A percentile compares a stretch with the other conserved stretches of the same genome.
phyloP scores from a whole-genome alignment of 148 eudicot species.

The Chenopodium suecicum region DNA sequence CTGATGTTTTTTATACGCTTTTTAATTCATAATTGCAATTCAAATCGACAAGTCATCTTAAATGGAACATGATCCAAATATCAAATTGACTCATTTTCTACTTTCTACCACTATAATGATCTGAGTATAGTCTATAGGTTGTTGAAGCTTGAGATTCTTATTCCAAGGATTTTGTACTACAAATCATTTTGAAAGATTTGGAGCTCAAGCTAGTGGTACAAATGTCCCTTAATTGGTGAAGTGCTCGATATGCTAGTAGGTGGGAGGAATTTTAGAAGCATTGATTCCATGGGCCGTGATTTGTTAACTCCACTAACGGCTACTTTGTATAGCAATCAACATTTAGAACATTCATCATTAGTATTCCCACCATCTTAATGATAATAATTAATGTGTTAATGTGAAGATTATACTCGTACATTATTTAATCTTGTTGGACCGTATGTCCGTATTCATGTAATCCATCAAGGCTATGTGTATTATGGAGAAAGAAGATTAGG shows the following conservation, averaged over 20 bases:
- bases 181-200: not conserved
- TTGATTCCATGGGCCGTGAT: not conserved
- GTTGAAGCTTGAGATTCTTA: not conserved
- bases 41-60: not conserved
- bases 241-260: conserved; percentile 20
- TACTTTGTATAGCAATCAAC: not conserved
- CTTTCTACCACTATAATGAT: not conserved
- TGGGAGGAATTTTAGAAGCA: conserved; percentile 21
- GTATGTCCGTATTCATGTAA: too few species aligned
- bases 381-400: not conserved
- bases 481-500: too few species aligned
- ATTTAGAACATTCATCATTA: conserved; percentile 16
- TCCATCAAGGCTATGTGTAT: too few species aligned
- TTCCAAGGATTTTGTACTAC: not conserved
- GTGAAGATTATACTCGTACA: not conserved
- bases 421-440: too few species aligned
- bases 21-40: too few species aligned
- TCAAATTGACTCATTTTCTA: not conserved
- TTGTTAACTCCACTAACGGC: conserved; percentile 15
- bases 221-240: not conserved
- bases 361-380: conserved; percentile 8
- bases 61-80: not conserved
- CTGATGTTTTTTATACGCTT: too few species aligned
- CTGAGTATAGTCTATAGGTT: too few species aligned
- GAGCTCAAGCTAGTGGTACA: not conserved